Evolutionary conservation across 306 rosid species (phyloP).

Genomic region (Quercus dentata): DNA sequence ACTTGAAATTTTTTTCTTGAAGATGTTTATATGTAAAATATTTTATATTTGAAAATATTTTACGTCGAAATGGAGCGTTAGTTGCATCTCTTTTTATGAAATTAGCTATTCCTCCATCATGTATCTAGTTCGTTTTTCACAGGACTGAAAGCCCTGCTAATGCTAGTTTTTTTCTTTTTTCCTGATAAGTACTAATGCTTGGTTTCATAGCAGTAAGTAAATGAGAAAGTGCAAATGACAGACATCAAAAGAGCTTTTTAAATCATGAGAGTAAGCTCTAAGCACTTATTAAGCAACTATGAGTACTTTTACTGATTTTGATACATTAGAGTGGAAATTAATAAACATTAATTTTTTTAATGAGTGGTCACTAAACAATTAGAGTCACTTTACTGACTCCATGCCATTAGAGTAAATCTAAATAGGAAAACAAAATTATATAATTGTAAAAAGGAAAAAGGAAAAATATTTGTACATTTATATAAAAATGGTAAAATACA

Average conservation of each 20-base stretch:
- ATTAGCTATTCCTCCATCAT: not conserved
- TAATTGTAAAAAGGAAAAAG: too few relatives aligned
- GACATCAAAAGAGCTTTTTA: not conserved
- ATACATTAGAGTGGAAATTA: not conserved
- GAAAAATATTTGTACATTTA: too few relatives aligned
- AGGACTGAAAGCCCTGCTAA: not conserved
- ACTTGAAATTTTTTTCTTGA: too few relatives aligned
- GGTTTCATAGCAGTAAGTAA: not conserved
- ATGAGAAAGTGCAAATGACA: not conserved
- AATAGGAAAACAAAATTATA: not conserved
- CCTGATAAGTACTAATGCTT: not conserved
- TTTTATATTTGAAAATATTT: too few relatives aligned
- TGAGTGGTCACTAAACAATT: not conserved
- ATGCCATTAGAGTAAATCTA: not conserved
- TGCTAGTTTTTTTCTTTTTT: not conserved
- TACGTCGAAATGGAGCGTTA: too few relatives aligned
- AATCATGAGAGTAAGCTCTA: not conserved
- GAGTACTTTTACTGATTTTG: not conserved
- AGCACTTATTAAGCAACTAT: not conserved
- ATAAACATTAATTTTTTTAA: not conserved
- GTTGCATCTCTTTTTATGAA: constrained; percentile 40
- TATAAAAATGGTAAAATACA: too few relatives aligned
- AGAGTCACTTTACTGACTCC: not conserved
- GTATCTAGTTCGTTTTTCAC: not conserved
- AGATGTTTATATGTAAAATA: too few relatives aligned